A percentile compares a stretch with the other conserved stretches of the same genome.
These are phyloP conservation scores for Chamaecrista fasciculata DNA, from an alignment of 306 rosid species.

Conservation along the genomic window DNA sequence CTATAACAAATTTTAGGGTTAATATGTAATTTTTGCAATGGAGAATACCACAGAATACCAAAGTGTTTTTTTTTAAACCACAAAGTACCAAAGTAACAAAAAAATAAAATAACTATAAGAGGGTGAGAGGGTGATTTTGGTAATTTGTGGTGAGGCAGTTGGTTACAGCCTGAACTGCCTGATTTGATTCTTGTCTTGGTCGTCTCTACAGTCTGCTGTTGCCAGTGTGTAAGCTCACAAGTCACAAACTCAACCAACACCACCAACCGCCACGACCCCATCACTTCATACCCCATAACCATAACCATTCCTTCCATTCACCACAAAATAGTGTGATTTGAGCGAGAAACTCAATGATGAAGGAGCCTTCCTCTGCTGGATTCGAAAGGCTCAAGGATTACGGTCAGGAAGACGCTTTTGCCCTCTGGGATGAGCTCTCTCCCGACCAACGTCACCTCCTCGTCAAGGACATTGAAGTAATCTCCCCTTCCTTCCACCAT, in stretches of 20 bases:
- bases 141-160: not conserved
- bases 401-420: slow-evolving; percentile 86
- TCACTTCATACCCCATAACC: not conserved
- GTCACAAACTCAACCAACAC: not conserved
- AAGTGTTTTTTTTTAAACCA: too few relatives aligned
- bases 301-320: too few relatives aligned
- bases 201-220: not conserved
- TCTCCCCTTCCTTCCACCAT: not conserved
- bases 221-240: not conserved
- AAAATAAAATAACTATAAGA: too few relatives aligned
- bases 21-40: too few relatives aligned
- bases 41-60: too few relatives aligned
- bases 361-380: slow-evolving; percentile 42
- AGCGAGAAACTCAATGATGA: slow-evolving; percentile 13
- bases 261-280: not conserved
- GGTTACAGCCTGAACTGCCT: not conserved
- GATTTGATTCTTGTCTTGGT: not conserved
- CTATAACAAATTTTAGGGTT: too few relatives aligned
- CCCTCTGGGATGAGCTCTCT: slow-evolving; percentile 90
- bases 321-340: not conserved
- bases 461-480: slow-evolving; percentile 78
- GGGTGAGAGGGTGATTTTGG: not conserved
- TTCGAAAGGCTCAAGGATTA: slow-evolving; percentile 88
- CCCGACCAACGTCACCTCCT: slow-evolving; percentile 67
- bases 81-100: too few relatives aligned